Percentiles rank a stretch among this genome's conserved stretches.
phyloP scores from a whole-genome alignment of 1,139 yeast genomes.

The Saccharomyces pastorianus region DNA sequence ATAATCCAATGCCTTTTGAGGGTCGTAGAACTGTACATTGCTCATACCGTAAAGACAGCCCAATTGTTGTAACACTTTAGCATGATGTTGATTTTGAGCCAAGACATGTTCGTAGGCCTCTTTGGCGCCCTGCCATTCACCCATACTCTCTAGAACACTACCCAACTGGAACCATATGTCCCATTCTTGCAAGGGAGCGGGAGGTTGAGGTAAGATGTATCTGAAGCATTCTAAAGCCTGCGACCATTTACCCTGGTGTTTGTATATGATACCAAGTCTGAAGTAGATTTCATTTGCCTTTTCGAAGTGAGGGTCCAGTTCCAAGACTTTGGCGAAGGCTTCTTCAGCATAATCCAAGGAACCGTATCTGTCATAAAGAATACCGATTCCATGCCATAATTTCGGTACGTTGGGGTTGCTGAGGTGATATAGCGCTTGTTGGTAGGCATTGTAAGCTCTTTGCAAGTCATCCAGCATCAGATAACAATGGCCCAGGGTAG shows the following conservation, averaged over 20 bases:
- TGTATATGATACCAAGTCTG: slow-evolving; percentile 92
- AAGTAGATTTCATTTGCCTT: slow-evolving; percentile 94
- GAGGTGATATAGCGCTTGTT: slow-evolving; percentile 83
- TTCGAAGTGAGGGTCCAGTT: slow-evolving; percentile 91
- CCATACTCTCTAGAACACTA: slow-evolving; percentile 86
- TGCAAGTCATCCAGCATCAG: slow-evolving; percentile 93
- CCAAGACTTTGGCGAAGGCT: slow-evolving; percentile 94
- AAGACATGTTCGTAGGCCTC: slow-evolving; percentile 93
- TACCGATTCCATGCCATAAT: slow-evolving; percentile 97
- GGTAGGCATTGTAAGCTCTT: slow-evolving; percentile 93
- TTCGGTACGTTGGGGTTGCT: slow-evolving; percentile 94
- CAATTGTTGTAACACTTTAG: slow-evolving; percentile 89
- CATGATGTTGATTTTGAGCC: slow-evolving; percentile 84
- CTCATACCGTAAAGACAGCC: slow-evolving; percentile 89
- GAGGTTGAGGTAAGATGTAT: slow-evolving; percentile 83
- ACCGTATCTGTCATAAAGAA: slow-evolving; percentile 89
- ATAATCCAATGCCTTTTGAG: slow-evolving; percentile 74
- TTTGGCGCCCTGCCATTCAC: slow-evolving; percentile 83
- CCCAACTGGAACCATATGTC: slow-evolving; percentile 99
- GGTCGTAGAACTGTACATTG: slow-evolving; percentile 62
- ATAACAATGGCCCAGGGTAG: slow-evolving; percentile 91
- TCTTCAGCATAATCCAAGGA: slow-evolving; percentile 95
- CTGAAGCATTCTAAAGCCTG: slow-evolving; percentile 91
- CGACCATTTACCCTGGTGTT: slow-evolving; percentile 81
- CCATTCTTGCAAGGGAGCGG: slow-evolving; percentile 90